Conservation (phyloP, 78 protist species). For the slime mould (Dictyostelium discoideum) region DNA sequence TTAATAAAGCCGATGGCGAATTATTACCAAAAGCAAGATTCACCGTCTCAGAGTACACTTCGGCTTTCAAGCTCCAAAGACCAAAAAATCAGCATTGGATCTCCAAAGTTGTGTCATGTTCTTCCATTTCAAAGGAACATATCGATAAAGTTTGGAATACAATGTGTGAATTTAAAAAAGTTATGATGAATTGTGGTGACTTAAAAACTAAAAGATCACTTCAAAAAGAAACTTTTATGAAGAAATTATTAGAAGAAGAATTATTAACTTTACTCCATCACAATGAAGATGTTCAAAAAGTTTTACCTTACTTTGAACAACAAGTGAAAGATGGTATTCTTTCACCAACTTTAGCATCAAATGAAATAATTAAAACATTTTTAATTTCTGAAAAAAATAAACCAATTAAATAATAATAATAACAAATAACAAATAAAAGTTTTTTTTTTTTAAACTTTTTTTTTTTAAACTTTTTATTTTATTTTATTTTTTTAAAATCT, state of each 20-base stretch:
- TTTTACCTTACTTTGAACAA: constrained; percentile 36
- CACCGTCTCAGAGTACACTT: constrained; percentile 74
- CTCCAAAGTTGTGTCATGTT: constrained; percentile 62
- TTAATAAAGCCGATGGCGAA: constrained; percentile 96
- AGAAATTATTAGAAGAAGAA: constrained; percentile 76
- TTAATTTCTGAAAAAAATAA: background rate
- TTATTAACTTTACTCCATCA: constrained; percentile 3
- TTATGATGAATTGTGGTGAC: constrained; percentile 71
- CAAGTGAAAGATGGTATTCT: constrained; percentile 79
- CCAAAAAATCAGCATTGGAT: constrained; percentile 79
- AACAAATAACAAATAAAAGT: background rate
- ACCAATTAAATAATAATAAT: background rate
- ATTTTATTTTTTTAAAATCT: background rate
- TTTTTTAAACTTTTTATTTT: background rate
- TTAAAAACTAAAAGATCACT: constrained; percentile 34
- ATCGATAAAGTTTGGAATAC: constrained; percentile 73
- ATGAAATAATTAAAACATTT: constrained; percentile 46
- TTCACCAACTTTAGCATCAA: constrained; percentile 65
- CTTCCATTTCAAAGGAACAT: constrained; percentile 29
- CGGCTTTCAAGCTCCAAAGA: constrained; percentile 79
- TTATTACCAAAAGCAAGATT: constrained; percentile 75
- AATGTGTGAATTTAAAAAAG: constrained; percentile 29
- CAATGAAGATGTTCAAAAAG: constrained; percentile 29
- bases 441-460: background rate
- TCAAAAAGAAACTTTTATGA: constrained; percentile 79